Conservation (phyloP, 192 early-diverging fungal species). For the Phlyctochytrium arcticum region DNA sequence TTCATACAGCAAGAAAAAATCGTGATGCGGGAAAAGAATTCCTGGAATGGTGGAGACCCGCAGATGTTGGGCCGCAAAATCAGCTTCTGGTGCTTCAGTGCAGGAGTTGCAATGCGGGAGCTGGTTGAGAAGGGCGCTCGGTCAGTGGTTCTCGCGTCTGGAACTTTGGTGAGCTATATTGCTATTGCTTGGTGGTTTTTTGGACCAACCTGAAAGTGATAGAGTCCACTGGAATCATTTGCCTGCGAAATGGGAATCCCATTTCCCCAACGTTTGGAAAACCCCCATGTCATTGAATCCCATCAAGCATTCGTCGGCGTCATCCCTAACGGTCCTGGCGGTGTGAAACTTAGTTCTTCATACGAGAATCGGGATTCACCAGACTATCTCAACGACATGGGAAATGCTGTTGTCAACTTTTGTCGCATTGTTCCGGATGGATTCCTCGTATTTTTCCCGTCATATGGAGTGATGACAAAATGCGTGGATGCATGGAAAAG, state of each 20-base stretch:
- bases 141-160: slow-evolving; percentile 56
- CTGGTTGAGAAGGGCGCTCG: slow-evolving; percentile 35
- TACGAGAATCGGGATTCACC: slow-evolving; percentile 30
- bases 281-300: slow-evolving; percentile 62
- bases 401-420: slow-evolving; percentile 43
- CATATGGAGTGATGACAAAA: slow-evolving; percentile 38
- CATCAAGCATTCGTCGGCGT: slow-evolving; percentile 56
- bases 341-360: slow-evolving; percentile 39
- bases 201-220: too few species aligned
- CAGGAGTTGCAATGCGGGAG: slow-evolving; percentile 55
- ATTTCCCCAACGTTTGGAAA: slow-evolving; percentile 44
- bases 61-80: slow-evolving; percentile 26
- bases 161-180: slow-evolving; percentile 57
- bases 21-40: too few species aligned
- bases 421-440: slow-evolving; percentile 45
- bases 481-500: slow-evolving; percentile 39
- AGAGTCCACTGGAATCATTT: slow-evolving; percentile 52
- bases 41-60: too few species aligned
- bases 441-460: slow-evolving; percentile 52
- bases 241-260: slow-evolving; percentile 52
- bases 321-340: slow-evolving; percentile 46
- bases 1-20: too few species aligned
- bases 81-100: slow-evolving; percentile 61
- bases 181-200: too few species aligned
- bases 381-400: slow-evolving; percentile 44